Percentiles rank a stretch among this genome's conserved stretches.
Evolutionary conservation across 164 flowering plant genomes (phyloP).

Genomic region (Litsea cubeba): DNA sequence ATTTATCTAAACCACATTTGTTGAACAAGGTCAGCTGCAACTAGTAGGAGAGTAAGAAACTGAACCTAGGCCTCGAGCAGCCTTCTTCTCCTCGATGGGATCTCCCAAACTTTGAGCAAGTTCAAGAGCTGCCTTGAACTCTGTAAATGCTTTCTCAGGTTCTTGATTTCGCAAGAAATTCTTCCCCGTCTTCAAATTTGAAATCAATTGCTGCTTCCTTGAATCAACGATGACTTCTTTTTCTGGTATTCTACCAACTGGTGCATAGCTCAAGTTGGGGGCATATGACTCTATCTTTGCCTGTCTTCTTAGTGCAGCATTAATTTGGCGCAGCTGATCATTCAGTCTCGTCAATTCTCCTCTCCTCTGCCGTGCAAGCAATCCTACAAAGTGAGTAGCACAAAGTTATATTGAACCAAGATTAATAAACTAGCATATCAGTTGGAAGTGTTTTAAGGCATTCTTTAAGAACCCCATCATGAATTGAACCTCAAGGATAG

Average conservation of each 20-base stretch:
- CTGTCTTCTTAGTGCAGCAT: conserved; percentile 89
- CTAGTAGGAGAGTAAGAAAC: conserved; percentile 5
- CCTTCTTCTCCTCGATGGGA: conserved; percentile 86
- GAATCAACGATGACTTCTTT: conserved; percentile 75
- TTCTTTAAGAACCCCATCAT: not conserved
- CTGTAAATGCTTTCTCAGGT: conserved; percentile 63
- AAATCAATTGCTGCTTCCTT: conserved; percentile 62
- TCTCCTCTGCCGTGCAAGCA: conserved; percentile 87
- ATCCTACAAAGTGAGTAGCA: conserved; percentile 38
- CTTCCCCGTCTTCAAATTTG: conserved; percentile 72
- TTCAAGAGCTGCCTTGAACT: conserved; percentile 76
- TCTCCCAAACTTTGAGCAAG: conserved; percentile 73
- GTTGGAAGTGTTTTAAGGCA: not conserved
- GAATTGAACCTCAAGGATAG: not conserved
- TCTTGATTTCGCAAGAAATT: conserved; percentile 73
- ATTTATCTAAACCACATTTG: not conserved
- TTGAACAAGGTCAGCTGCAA: not conserved
- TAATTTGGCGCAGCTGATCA: conserved; percentile 92
- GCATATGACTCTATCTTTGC: conserved; percentile 99
- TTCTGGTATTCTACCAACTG: conserved; percentile 62
- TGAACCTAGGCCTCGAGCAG: conserved; percentile 94
- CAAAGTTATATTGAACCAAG: not conserved
- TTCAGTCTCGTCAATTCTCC: conserved; percentile 69
- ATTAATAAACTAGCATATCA: not conserved
- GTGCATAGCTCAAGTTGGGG: conserved; percentile 89